Conservation (phyloP, 2,329 filamentous ascomycete genomes). For the Phyllosticta ampelicida region DNA sequence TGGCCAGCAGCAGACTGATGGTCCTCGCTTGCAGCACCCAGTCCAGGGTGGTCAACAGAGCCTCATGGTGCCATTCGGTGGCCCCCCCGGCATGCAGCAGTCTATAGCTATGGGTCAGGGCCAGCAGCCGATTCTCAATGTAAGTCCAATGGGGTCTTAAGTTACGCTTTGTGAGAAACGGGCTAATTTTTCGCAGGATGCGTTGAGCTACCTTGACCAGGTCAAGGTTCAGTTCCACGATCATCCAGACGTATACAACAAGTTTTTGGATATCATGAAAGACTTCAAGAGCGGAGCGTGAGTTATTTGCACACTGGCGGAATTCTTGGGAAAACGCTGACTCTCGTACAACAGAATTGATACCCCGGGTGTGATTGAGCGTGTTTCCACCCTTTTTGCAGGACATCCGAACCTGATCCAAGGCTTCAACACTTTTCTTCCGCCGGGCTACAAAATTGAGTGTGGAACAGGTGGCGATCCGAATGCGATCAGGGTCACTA, state of each 20-base stretch:
- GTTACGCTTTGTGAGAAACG: constrained; percentile 7
- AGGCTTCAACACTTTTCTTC: constrained; percentile 96
- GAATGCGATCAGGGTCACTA: constrained; percentile 92
- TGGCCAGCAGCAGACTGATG: constrained; percentile 47
- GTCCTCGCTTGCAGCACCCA: constrained; percentile 51
- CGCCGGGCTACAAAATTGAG: constrained; percentile 91
- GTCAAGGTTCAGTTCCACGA: constrained; percentile 98
- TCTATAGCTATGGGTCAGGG: constrained; percentile 58
- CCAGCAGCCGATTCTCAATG: constrained; percentile 74
- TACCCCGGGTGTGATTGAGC: constrained; percentile 92
- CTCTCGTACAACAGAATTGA: constrained; percentile 54
- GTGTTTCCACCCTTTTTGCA: constrained; percentile 89
- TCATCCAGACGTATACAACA: constrained; percentile 93
- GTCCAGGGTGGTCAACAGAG: constrained; percentile 42
- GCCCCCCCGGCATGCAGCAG: constrained; percentile 26
- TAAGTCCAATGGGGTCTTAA: constrained; percentile 27
- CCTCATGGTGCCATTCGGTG: constrained; percentile 41
- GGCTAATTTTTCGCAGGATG: constrained; percentile 43
- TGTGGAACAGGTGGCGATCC: constrained; percentile 90
- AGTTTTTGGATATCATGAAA: constrained; percentile 98
- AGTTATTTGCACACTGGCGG: constrained; percentile 26
- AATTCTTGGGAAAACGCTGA: neutral
- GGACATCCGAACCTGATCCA: constrained; percentile 93
- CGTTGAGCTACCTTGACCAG: constrained; percentile 91
- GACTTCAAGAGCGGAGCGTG: constrained; percentile 97